Conservation (phyloP, 345 rosid species). For the Eucalyptus erythrocorys region DNA sequence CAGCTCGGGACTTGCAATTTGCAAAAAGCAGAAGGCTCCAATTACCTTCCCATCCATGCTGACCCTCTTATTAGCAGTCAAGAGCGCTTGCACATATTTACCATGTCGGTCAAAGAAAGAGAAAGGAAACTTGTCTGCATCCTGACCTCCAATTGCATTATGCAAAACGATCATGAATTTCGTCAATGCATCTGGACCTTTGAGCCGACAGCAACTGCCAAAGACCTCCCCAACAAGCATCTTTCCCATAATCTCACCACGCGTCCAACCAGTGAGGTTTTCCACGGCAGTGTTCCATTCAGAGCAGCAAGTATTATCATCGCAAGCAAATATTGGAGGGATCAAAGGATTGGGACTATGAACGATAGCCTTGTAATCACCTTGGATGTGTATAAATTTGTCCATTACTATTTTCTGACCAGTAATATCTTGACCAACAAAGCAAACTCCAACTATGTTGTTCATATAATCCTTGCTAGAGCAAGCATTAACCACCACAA, state of each 20-base stretch:
- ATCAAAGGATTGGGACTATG: constrained; percentile 92
- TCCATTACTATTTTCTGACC: constrained; percentile 93
- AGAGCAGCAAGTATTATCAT: constrained; percentile 78
- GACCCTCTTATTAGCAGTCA: constrained; percentile 82
- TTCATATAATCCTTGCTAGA: constrained; percentile 82
- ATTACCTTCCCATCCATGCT: constrained; percentile 57
- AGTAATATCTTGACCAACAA: constrained; percentile 90
- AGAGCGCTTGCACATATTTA: constrained; percentile 62
- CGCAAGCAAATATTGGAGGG: constrained; percentile 95
- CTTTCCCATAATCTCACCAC: constrained; percentile 68
- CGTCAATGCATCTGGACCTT: constrained; percentile 84
- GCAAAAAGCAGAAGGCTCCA: constrained; percentile 97
- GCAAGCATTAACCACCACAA: constrained; percentile 87
- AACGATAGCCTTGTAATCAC: constrained; percentile 85
- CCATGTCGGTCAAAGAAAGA: constrained; percentile 70
- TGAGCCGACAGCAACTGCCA: constrained; percentile 79
- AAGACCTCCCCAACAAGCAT: constrained; percentile 92
- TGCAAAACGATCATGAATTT: constrained; percentile 90
- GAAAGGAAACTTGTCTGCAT: constrained; percentile 68
- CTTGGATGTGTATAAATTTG: constrained; percentile 82
- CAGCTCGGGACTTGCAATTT: constrained; percentile 87
- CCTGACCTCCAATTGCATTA: constrained; percentile 82
- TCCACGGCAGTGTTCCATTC: constrained; percentile 99
- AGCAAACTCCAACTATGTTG: constrained; percentile 93
- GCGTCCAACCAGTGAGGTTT: constrained; percentile 77